phyloP scores from a whole-genome alignment of 2,329 filamentous ascomycete genomes.

The Tolypocladium tundrense region DNA sequence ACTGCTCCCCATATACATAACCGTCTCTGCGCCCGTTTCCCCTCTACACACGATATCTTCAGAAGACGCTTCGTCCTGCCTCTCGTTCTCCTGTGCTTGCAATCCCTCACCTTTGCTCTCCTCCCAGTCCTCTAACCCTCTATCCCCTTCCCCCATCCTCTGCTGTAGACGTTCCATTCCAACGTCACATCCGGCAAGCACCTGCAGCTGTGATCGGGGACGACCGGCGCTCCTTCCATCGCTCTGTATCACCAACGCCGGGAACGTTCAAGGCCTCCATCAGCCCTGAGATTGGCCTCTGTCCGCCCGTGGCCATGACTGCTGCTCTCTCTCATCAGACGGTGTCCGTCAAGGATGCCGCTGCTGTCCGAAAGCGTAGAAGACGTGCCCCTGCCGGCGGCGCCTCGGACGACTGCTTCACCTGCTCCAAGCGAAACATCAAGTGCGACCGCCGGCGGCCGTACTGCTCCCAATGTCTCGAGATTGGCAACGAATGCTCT shows the following conservation, averaged over 20 bases:
- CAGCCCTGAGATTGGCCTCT: not conserved
- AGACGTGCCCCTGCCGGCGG: conserved; percentile 82
- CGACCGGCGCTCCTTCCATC: not conserved
- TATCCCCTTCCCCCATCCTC: not conserved
- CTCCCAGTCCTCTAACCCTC: not conserved
- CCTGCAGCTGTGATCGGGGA: not conserved
- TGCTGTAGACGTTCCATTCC: not conserved
- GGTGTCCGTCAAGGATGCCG: conserved; percentile 36
- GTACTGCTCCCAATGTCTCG: conserved; percentile 90
- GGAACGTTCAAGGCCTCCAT: not conserved
- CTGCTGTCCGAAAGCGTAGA: conserved; percentile 58
- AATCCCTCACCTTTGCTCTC: not conserved
- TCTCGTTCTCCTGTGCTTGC: not conserved
- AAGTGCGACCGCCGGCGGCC: conserved; percentile 87
- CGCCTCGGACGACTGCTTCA: conserved; percentile 90
- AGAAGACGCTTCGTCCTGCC: conserved; percentile 1
- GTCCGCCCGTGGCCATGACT: conserved; percentile 29
- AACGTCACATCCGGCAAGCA: not conserved
- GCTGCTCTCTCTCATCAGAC: conserved; percentile 34
- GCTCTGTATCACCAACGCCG: not conserved
- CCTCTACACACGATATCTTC: conserved; percentile 4
- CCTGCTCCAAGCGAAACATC: conserved; percentile 72
- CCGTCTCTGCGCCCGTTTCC: conserved; percentile 8
- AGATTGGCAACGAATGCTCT: conserved; percentile 83
- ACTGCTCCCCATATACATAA: conserved; percentile 12